Evolutionary conservation across 2,329 filamentous ascomycete species (phyloP), one percentile per base, ranked within the genome.

Genomic region (Penicillium thymicola): DNA sequence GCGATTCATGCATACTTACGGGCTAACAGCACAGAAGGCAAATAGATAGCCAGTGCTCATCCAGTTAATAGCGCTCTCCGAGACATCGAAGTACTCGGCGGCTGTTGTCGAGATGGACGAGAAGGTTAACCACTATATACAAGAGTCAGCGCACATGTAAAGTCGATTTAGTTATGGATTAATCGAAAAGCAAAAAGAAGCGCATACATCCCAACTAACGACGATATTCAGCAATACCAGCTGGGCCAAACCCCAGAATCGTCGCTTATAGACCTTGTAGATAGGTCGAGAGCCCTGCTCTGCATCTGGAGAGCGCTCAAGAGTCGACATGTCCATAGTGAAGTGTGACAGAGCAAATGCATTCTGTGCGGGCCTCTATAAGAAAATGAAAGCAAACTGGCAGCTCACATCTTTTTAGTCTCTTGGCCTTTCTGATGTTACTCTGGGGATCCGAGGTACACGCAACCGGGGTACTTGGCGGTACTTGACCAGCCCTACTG

Each of bases 181-280:
- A 6, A 27, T n/a, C 14, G 25, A 8, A 40, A 30, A 14, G n/a
- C 16, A 18, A 8, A 37, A 32, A 14, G 16, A 11, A 36, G 34
- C 32, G 58, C 90, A 81, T 82, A 94, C 90, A 83, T 95, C 91
- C 93, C 93, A 97, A 69, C 90, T 95, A 41, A 96, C 88, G 59
- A 97, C 85, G 54, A 97, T 88, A 72, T 97, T 99, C 75, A 97
- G 79, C 67, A 97, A 75, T 7, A 92, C 88, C 69, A 97, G 76
- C 74, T 96, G 90, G 23, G 84, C 76, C 50, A 99, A 79, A 0
- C 94, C 94, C 72, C 96, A 89, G 86, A 91, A 99, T 43, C 94
- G 84, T 68, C 91, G 84, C 76, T 89, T 93, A 72, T 97, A 97
- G 23, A 89, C 82, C 60, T 74, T 79, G 66, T 80, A 84, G 53